phyloP scores from a whole-genome alignment of 768 basidiomycete genomes.

The Kwoniella europaea region DNA sequence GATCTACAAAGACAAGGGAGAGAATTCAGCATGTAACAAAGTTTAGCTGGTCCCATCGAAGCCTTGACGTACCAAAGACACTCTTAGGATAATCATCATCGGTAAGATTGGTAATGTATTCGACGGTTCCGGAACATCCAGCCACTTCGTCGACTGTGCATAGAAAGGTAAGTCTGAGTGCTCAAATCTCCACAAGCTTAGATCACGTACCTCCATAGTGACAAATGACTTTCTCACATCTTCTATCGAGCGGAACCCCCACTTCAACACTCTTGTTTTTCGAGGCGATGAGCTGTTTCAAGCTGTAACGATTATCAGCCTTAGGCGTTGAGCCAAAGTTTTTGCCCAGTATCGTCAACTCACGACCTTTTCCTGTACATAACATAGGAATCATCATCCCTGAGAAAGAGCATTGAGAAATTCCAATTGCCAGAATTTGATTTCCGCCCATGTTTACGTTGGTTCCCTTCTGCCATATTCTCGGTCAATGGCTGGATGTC shows the following conservation, averaged over 20 bases:
- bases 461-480: neutral
- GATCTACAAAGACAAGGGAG: neutral
- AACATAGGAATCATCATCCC: slow-evolving; percentile 68
- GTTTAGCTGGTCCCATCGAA: neutral
- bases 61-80: neutral
- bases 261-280: slow-evolving; percentile 69
- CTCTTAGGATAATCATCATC: slow-evolving; percentile 14
- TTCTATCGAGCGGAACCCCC: slow-evolving; percentile 68
- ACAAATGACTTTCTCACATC: slow-evolving; percentile 65
- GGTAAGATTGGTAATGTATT: slow-evolving; percentile 67
- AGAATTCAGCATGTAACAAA: neutral
- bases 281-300: slow-evolving; percentile 63
- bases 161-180: neutral
- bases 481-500: neutral
- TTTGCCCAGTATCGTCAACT: slow-evolving; percentile 30
- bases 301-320: slow-evolving; percentile 61
- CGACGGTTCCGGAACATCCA: slow-evolving; percentile 65
- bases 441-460: slow-evolving; percentile 61
- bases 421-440: slow-evolving; percentile 57
- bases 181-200: neutral
- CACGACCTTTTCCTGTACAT: slow-evolving; percentile 82
- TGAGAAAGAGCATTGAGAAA: slow-evolving; percentile 64
- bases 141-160: slow-evolving; percentile 71
- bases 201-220: slow-evolving; percentile 17
- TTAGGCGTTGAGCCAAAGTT: too few relatives aligned